phyloP scores from a whole-genome alignment of 176 grass and related monocot genomes.

The Lolium perenne region DNA sequence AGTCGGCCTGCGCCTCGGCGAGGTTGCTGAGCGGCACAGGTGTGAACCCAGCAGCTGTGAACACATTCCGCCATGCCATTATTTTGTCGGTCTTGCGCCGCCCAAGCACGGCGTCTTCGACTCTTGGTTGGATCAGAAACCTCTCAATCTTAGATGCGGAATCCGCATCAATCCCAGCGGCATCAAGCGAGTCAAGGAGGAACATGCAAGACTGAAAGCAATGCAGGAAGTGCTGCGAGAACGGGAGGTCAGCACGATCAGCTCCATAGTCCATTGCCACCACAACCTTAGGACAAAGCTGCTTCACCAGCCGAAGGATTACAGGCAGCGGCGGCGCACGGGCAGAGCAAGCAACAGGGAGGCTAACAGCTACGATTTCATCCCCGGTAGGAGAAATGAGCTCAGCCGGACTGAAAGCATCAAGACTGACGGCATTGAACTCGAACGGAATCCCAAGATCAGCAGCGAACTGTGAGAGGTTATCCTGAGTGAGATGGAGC shows the following conservation, averaged over 20 bases:
- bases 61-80: constrained; percentile 67
- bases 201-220: constrained; percentile 80
- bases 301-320: constrained; percentile 76
- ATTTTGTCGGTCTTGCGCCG: constrained; percentile 52
- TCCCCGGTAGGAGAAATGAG: constrained; percentile 45
- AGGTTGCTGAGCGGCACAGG: constrained; percentile 68
- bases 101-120: constrained; percentile 66
- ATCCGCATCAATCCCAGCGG: constrained; percentile 66
- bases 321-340: constrained; percentile 51
- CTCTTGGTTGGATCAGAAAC: constrained; percentile 78
- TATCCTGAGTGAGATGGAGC: constrained; percentile 71
- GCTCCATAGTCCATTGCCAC: constrained; percentile 74
- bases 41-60: constrained; percentile 63
- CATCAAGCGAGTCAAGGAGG: constrained; percentile 88
- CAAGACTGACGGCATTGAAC: constrained; percentile 64
- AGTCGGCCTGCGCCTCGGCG: constrained; percentile 78
- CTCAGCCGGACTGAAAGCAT: constrained; percentile 57
- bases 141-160: constrained; percentile 71
- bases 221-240: constrained; percentile 73
- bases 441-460: constrained; percentile 76
- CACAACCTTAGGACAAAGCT: constrained; percentile 76
- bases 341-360: constrained; percentile 68
- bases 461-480: constrained; percentile 70
- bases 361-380: constrained; percentile 77
- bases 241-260: constrained; percentile 75